Evolutionary conservation across 768 basidiomycete genomes (phyloP), one percentile per base, ranked within the genome.

Genomic region (Gymnopilus junonius): DNA sequence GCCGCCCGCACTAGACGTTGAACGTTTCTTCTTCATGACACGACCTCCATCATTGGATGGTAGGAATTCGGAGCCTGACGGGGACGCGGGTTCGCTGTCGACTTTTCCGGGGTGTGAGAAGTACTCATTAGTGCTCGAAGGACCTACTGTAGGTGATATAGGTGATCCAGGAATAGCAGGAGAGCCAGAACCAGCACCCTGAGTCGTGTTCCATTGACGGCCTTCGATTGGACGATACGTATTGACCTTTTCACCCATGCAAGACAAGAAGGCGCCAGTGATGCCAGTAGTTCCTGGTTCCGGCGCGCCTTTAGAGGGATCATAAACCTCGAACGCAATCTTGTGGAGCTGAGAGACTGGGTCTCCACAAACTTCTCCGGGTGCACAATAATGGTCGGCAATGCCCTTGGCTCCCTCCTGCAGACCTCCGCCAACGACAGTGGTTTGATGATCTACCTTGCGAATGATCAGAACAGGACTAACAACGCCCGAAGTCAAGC

Each of bases 271-370:
- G 8, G 92, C 87, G 42, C 94, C 93, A 7, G 87, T 90, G 35
- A 82, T 73, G 20, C 94, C 94, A 1, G 92, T 91, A 1, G 90
- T 90, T 27, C 92, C 92, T 11, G 86, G 85, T 58, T 93, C 90
- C 3, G 91, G 89, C 74, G 86, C 80, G 50, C 83, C 83, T 74
- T 88, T 91, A 67, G 77, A 80, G 10, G 84, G 78, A 69, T 94
- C 94, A 67, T 87, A 94, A 15, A 96, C 92, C 78, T 96, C 94
- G 66, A 96, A 94, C 1, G 94, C 94, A 65, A 97, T 90, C 80
- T 97, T 97, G 81, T 97, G 95, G 59, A 97, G 82, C 71, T 98
- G 96, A 21, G 94, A 95, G 43, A 99, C 95, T 14, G 95, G 91
- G 70, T 98, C 96, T 2, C 95, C 95, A 65, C 93, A 93, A 4